phyloP scores from a whole-genome alignment of 2,329 filamentous ascomycete species.

The Hypoxylon sp. region DNA sequence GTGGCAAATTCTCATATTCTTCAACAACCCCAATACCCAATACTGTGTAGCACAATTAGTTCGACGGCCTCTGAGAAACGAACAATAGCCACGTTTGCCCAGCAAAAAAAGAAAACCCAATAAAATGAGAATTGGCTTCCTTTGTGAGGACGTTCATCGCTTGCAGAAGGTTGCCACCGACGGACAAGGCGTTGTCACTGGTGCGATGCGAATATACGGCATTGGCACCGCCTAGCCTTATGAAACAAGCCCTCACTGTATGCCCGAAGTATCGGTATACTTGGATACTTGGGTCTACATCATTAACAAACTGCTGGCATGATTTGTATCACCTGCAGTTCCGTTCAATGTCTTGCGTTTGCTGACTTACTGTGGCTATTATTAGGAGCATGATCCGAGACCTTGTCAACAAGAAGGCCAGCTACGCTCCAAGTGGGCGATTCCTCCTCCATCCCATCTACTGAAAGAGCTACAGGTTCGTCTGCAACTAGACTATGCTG shows the following conservation, averaged over 20 bases:
- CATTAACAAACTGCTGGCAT: slow-evolving; percentile 18
- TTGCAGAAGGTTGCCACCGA: slow-evolving; percentile 16
- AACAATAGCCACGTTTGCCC: slow-evolving; percentile 2
- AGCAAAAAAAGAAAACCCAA: slow-evolving; percentile 12
- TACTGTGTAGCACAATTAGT: slow-evolving; percentile 11
- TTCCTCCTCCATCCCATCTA: slow-evolving; percentile 1
- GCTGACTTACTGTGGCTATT: slow-evolving; percentile 34
- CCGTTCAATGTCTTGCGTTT: slow-evolving; percentile 29
- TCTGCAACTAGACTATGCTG: slow-evolving; percentile 12
- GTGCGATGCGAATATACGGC: slow-evolving; percentile 13
- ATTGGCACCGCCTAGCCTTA: slow-evolving; percentile 17
- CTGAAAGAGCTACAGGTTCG: slow-evolving; percentile 25
- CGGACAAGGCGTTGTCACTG: slow-evolving; percentile 15
- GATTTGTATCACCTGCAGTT: slow-evolving; percentile 33
- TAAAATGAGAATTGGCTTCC: slow-evolving; percentile 28
- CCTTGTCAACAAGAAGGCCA: slow-evolving; percentile 16
- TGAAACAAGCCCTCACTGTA: slow-evolving; percentile 15
- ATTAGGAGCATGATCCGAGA: slow-evolving; percentile 33
- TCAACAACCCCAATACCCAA: slow-evolving; percentile 8
- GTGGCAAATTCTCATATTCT: slow-evolving; percentile 14
- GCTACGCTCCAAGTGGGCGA: slow-evolving; percentile 18
- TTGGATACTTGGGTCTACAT: slow-evolving; percentile 10
- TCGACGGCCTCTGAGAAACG: slow-evolving; percentile 11
- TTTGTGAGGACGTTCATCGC: slow-evolving; percentile 10
- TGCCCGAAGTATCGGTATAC: slow-evolving; percentile 16